Evolutionary conservation across 169 alveolate species (phyloP).

Genomic region (Plasmodium gonderi): DNA sequence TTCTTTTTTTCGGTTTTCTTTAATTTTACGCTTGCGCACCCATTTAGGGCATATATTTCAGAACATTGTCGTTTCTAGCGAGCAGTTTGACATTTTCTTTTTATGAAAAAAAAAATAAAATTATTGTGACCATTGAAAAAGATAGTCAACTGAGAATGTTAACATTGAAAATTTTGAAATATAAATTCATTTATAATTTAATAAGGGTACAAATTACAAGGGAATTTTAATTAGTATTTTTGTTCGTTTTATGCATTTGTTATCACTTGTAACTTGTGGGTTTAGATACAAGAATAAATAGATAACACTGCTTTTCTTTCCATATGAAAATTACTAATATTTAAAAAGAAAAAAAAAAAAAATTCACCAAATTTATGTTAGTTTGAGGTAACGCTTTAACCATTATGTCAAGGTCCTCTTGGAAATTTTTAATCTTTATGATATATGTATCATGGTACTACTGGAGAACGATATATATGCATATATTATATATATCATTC

Average conservation of each 20-base stretch:
- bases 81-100: too few relatives aligned
- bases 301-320: not conserved
- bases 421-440: not conserved
- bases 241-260: not conserved
- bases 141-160: not conserved
- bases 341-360: not conserved
- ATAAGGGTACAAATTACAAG: not conserved
- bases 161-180: not conserved
- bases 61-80: too few relatives aligned
- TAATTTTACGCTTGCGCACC: too few relatives aligned
- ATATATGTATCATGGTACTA: not conserved
- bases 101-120: not conserved
- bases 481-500: too few relatives aligned
- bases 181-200: not conserved
- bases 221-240: not conserved
- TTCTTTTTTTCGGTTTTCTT: not conserved
- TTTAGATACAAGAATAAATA: not conserved
- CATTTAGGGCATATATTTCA: too few relatives aligned
- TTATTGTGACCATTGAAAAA: not conserved
- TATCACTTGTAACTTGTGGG: not conserved
- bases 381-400: not conserved
- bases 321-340: not conserved
- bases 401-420: not conserved
- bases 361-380: not conserved
- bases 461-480: not conserved